phyloP scores from a whole-genome alignment of 345 rosid genomes.

The Garcia nutans region DNA sequence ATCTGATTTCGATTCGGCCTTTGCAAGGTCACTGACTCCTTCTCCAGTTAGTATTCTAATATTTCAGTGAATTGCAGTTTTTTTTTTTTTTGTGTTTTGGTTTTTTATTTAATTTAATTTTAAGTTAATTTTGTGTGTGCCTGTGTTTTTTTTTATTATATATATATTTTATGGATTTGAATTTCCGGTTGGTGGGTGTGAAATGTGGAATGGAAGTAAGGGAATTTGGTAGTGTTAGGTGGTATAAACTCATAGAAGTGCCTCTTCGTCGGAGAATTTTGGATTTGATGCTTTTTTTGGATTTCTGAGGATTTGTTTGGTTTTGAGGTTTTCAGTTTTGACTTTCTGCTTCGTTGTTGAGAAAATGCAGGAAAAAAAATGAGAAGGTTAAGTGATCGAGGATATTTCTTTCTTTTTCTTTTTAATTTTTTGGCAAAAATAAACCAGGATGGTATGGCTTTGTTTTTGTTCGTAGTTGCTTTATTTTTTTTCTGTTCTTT shows the following conservation, averaged over 20 bases:
- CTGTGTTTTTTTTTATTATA: neutral
- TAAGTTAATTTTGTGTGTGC: neutral
- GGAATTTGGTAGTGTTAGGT: conserved; percentile 4
- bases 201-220: neutral
- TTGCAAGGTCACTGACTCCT: neutral
- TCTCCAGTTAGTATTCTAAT: neutral
- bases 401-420: neutral
- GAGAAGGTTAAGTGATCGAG: neutral
- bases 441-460: neutral
- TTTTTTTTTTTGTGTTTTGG: neutral
- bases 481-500: neutral
- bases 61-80: neutral
- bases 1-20: conserved; percentile 16
- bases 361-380: conserved; percentile 1
- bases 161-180: conserved; percentile 12
- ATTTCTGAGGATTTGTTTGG: conserved; percentile 5
- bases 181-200: conserved; percentile 3
- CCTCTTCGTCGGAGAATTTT: neutral
- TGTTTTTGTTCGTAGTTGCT: neutral
- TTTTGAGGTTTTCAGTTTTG: conserved; percentile 12
- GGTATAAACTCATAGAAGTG: neutral
- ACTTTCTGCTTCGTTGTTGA: neutral
- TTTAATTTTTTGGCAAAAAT: neutral
- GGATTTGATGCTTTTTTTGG: neutral
- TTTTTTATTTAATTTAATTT: neutral